Evolutionary conservation across 208 protist species (phyloP).

Genomic region (Blastocrithidia nonstop): DNA sequence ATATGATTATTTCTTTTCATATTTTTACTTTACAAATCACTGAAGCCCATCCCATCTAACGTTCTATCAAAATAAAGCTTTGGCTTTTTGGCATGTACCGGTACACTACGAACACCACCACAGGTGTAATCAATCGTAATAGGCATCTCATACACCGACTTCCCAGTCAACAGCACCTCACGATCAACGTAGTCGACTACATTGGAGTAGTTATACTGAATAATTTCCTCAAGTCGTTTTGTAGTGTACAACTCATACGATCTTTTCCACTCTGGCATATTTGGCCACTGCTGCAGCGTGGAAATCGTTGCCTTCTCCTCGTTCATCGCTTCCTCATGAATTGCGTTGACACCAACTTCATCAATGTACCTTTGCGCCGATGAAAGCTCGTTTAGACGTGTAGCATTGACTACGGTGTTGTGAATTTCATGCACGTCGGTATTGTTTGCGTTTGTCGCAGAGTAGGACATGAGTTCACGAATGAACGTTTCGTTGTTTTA

Average conservation of each 20-base stretch:
- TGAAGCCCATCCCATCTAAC: slow-evolving; percentile 41
- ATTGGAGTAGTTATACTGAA: slow-evolving; percentile 85
- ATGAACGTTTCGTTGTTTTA: no score
- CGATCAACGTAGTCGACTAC: slow-evolving; percentile 86
- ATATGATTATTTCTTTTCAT: neutral
- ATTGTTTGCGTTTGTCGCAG: no score
- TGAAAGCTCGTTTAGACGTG: no score
- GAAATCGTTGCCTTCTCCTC: slow-evolving; percentile 59
- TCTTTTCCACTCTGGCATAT: slow-evolving; percentile 80
- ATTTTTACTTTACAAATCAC: slow-evolving; percentile 38
- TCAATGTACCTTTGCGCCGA: no score
- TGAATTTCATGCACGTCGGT: no score
- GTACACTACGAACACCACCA: slow-evolving; percentile 58
- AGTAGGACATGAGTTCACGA: no score
- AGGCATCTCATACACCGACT: slow-evolving; percentile 80
- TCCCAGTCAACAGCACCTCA: slow-evolving; percentile 77
- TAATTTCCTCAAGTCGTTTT: slow-evolving; percentile 57
- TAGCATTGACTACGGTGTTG: no score
- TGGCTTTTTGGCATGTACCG: slow-evolving; percentile 64
- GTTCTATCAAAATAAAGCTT: slow-evolving; percentile 47
- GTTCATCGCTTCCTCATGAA: slow-evolving; percentile 61
- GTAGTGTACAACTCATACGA: slow-evolving; percentile 61
- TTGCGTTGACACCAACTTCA: slow-evolving; percentile 34
- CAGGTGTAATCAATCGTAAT: slow-evolving; percentile 81
- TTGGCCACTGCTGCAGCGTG: slow-evolving; percentile 75